Conservation (phyloP, 2,329 filamentous ascomycete genomes). For the Aspergillus fijiensis region DNA sequence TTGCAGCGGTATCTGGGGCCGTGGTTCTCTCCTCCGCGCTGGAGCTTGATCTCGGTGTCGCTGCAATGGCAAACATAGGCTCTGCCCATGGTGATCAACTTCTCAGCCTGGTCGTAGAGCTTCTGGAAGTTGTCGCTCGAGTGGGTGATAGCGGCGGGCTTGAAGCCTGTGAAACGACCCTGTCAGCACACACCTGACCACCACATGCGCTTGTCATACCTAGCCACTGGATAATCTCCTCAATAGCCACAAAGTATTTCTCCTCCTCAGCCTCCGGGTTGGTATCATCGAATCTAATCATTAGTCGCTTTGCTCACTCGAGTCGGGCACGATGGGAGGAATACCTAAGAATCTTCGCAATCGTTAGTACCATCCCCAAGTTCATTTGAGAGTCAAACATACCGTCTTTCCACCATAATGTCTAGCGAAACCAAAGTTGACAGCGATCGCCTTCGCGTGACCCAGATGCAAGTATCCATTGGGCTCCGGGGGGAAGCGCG, state of each 20-base stretch:
- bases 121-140: slow-evolving; percentile 87
- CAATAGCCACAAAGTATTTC: slow-evolving; percentile 82
- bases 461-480: slow-evolving; percentile 94
- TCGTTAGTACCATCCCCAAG: background rate
- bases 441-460: slow-evolving; percentile 90
- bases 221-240: slow-evolving; percentile 84
- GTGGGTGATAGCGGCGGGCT: slow-evolving; percentile 75
- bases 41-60: slow-evolving; percentile 79
- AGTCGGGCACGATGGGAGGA: background rate
- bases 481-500: slow-evolving; percentile 80
- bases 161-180: slow-evolving; percentile 57
- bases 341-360: slow-evolving; percentile 15
- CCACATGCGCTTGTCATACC: slow-evolving; percentile 17
- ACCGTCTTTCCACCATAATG: slow-evolving; percentile 68
- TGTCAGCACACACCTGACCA: background rate
- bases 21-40: slow-evolving; percentile 73
- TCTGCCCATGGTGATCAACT: slow-evolving; percentile 69
- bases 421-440: slow-evolving; percentile 93
- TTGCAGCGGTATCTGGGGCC: slow-evolving; percentile 51
- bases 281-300: slow-evolving; percentile 86
- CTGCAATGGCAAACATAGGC: slow-evolving; percentile 82
- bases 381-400: background rate
- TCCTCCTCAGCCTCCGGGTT: slow-evolving; percentile 94
- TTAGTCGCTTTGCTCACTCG: slow-evolving; percentile 61
- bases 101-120: slow-evolving; percentile 84